Evolutionary conservation across 1,284 basidiomycete genomes (phyloP).

Genomic region (Dichomitus squalens): DNA sequence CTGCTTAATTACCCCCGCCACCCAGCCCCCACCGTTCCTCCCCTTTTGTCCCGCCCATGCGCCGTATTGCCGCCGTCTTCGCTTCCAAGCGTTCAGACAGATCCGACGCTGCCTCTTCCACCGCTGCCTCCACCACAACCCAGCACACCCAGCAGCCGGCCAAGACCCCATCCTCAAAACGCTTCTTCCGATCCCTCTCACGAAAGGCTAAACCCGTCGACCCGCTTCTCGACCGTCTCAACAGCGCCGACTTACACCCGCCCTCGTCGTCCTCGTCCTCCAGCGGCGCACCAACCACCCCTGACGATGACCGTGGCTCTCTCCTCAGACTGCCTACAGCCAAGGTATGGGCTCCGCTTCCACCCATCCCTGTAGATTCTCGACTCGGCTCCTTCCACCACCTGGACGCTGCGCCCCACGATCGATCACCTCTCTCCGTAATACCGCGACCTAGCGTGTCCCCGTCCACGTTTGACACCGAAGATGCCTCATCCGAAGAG

Average conservation of each 20-base stretch:
- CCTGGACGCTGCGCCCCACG: constrained; percentile 11
- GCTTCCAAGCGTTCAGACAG: constrained; percentile 54
- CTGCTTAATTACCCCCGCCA: constrained; percentile 16
- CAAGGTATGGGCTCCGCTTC: constrained; percentile 20
- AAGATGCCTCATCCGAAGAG: constrained; percentile 28
- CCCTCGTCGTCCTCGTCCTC: constrained; percentile 59
- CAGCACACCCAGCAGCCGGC: constrained; percentile 12
- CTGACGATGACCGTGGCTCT: constrained; percentile 55
- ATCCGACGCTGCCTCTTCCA: constrained; percentile 34
- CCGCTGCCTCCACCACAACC: constrained; percentile 20
- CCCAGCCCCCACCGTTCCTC: background rate
- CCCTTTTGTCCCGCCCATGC: constrained; percentile 40
- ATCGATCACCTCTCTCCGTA: constrained; percentile 11
- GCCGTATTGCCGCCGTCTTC: constrained; percentile 58
- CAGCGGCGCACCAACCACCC: constrained; percentile 60
- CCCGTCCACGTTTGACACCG: constrained; percentile 22
- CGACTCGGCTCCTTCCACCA: constrained; percentile 15
- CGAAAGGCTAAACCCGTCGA: constrained; percentile 27
- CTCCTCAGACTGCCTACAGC: constrained; percentile 32
- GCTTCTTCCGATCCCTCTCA: constrained; percentile 36
- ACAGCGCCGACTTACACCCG: constrained; percentile 25
- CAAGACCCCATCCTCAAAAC: constrained; percentile 27
- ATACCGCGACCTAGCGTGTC: constrained; percentile 10
- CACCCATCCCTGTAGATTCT: constrained; percentile 10
- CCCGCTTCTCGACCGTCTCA: constrained; percentile 23